phyloP scores from a whole-genome alignment of 2,329 filamentous ascomycete genomes.

The Fusarium clavum region DNA sequence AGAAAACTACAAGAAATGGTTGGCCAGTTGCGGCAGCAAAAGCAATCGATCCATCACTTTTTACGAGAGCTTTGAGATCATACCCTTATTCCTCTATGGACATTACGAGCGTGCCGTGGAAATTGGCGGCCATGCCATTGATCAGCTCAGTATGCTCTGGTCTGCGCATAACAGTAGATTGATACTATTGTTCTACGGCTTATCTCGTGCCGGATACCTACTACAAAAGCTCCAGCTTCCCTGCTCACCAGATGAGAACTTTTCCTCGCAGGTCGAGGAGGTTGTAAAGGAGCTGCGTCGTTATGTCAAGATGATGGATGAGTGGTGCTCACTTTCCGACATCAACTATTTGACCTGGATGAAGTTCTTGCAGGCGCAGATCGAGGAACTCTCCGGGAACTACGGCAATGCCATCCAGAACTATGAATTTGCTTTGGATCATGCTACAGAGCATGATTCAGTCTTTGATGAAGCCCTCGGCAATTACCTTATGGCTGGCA shows the following conservation, averaged over 20 bases:
- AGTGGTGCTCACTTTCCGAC: constrained; percentile 72
- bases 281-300: constrained; percentile 65
- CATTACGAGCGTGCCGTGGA: constrained; percentile 70
- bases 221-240: constrained; percentile 63
- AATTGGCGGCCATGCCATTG: constrained; percentile 63
- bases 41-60: constrained; percentile 73
- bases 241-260: constrained; percentile 56
- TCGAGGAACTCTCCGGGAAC: constrained; percentile 70
- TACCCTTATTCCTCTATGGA: constrained; percentile 72
- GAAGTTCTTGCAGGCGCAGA: constrained; percentile 74
- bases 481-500: constrained; percentile 79
- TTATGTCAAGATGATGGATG: constrained; percentile 70
- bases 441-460: constrained; percentile 74
- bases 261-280: constrained; percentile 57
- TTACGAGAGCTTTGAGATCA: constrained; percentile 75
- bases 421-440: constrained; percentile 79
- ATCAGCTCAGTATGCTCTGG: constrained; percentile 65
- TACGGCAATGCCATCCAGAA: constrained; percentile 69
- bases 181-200: constrained; percentile 69
- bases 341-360: constrained; percentile 80
- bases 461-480: constrained; percentile 78
- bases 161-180: constrained; percentile 69
- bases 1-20: constrained; percentile 69
- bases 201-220: constrained; percentile 65
- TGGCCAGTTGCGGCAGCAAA: constrained; percentile 63